A percentile compares a stretch with the other conserved stretches of the same genome.
These are phyloP conservation scores for Cyclotella atomus DNA, from an alignment of 108 stramenopile genomes.

Conservation along the genomic window DNA sequence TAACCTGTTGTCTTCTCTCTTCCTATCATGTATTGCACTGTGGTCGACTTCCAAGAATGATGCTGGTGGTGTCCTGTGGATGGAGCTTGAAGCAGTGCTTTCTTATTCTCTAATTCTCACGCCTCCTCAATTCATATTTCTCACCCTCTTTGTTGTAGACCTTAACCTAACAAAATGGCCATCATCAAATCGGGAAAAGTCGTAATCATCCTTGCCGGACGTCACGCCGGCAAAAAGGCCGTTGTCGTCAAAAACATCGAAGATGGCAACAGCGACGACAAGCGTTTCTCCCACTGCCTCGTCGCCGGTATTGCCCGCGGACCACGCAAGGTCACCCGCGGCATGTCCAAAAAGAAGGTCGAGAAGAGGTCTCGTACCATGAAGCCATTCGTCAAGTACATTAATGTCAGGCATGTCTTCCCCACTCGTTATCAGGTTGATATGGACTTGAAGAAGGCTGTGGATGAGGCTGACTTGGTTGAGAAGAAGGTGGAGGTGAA, in stretches of 20 bases:
- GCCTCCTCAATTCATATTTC: not conserved
- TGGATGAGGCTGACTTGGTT: slow-evolving; percentile 90
- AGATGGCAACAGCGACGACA: slow-evolving; percentile 89
- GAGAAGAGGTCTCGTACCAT: slow-evolving; percentile 93
- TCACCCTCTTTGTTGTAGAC: not conserved
- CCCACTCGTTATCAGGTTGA: slow-evolving; percentile 99
- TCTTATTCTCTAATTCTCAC: not conserved
- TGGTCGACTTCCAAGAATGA: no score
- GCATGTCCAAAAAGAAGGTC: slow-evolving; percentile 96
- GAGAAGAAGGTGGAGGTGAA: slow-evolving; percentile 84
- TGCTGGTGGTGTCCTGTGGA: no score
- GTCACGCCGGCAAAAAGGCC: slow-evolving; percentile 99
- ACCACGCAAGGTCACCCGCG: slow-evolving; percentile 97
- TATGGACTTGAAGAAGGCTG: slow-evolving; percentile 94
- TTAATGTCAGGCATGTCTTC: slow-evolving; percentile 99
- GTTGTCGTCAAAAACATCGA: slow-evolving; percentile 99
- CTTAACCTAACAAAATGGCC: slow-evolving; percentile 32
- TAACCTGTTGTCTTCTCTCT: not conserved
- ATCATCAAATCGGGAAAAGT: slow-evolving; percentile 92
- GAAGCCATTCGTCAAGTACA: slow-evolving; percentile 99
- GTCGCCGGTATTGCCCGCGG: slow-evolving; percentile 96
- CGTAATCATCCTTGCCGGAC: slow-evolving; percentile 98
- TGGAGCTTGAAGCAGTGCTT: no score
- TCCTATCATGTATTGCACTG: no score
- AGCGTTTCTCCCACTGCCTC: slow-evolving; percentile 97